Evolutionary conservation across 2,329 filamentous ascomycete species (phyloP), one percentile per base, ranked within the genome.

Genomic region (Curvularia eragrostidis): DNA sequence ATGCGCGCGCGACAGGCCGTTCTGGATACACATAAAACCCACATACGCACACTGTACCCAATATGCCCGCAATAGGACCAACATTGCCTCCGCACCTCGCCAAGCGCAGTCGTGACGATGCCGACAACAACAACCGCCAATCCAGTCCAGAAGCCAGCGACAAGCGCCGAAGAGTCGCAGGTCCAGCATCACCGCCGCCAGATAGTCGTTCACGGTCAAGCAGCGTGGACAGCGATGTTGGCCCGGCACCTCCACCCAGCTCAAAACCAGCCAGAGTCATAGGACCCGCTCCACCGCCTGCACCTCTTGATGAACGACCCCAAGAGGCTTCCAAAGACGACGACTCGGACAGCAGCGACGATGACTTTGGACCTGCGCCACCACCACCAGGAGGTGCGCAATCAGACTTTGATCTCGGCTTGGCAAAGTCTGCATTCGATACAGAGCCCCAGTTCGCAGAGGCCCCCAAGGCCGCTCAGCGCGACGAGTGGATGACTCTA

Each of bases 61-160:
- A 18, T 19, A 91, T 91, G 89, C 80, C 87, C 49, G 87, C 85
- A 32, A 87, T 91, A 70, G 89, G 90, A 5, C 90, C 91, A 13
- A 82, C 87, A 59, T 76, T 93, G 23, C 90, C 91, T 12, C 83
- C 89, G 4, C 86, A 90, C 61, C 82, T 89, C 41, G 66, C 82
- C 10, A 81, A 85, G 74, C 71, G 78, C 61, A 77, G 86, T 82
- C 78, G 78, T 75, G 65, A 82, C 63, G 75, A 78, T 56, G 77
- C 82, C 30, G 78, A 77, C 58, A 41, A 50, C 75, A 65, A 82
- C 59, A 67, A 76, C 10, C 54, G 74, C 76, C 75, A 72, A 67
- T 61, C 74, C 6, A 73, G 72, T 60, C 75, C 80, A 66, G 76
- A 79, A 36, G 72, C 70, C 19, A 73, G 74, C 62, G 78, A 81